Conservation (phyloP, 1,284 basidiomycete genomes). For the Pholiota adiposa region DNA sequence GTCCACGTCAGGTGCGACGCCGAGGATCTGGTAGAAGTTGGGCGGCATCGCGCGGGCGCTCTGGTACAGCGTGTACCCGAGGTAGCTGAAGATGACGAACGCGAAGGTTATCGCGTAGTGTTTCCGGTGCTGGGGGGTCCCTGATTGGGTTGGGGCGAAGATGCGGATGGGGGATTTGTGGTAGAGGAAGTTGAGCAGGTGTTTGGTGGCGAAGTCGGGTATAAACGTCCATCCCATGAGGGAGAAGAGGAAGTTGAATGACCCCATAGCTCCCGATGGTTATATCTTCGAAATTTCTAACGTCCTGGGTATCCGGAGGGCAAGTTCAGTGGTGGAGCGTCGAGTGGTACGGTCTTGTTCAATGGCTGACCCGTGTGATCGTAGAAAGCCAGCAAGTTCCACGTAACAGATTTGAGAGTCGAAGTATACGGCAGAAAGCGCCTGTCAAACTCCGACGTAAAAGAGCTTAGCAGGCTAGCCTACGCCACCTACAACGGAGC, state of each 20-base stretch:
- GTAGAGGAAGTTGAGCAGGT: slow-evolving; percentile 45
- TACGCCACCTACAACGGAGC: background rate
- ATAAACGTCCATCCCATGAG: slow-evolving; percentile 49
- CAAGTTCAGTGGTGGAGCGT: background rate
- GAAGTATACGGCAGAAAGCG: background rate
- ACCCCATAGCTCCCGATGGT: slow-evolving; percentile 5
- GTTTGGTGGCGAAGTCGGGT: slow-evolving; percentile 45
- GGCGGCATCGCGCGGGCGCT: slow-evolving; percentile 57
- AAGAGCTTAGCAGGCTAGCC: background rate
- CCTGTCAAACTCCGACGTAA: background rate
- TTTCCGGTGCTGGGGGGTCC: slow-evolving; percentile 49
- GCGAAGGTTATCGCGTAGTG: slow-evolving; percentile 71
- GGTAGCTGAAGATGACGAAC: slow-evolving; percentile 69
- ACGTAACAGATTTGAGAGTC: background rate
- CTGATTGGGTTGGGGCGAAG: slow-evolving; percentile 42
- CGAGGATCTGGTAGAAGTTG: slow-evolving; percentile 81
- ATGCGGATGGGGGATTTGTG: slow-evolving; percentile 29
- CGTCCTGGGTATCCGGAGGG: background rate
- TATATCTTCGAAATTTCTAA: background rate
- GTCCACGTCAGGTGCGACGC: slow-evolving; percentile 63
- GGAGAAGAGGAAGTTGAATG: slow-evolving; percentile 27
- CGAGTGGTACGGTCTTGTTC: background rate
- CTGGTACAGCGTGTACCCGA: slow-evolving; percentile 66
- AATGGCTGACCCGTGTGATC: too few relatives aligned
- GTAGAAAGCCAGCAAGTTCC: background rate